Percentiles rank a stretch among this genome's conserved stretches.
Evolutionary conservation across 1,139 yeast genomes (phyloP).

Genomic region (Kodamaea sp.): DNA sequence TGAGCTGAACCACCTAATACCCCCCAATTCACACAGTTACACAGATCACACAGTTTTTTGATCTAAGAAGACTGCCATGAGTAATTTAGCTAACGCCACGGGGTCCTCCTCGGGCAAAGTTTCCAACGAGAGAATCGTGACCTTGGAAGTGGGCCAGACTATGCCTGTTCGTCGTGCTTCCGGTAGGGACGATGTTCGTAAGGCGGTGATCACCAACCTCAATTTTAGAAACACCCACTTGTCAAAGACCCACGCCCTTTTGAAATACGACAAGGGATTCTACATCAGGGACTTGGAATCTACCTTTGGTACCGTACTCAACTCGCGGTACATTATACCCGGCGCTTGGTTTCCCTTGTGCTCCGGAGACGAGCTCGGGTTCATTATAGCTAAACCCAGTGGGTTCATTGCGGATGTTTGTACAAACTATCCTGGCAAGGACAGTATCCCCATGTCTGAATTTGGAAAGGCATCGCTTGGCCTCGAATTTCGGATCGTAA

Average conservation of each 20-base stretch:
- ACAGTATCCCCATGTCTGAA: constrained; percentile 21
- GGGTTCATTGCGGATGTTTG: constrained; percentile 19
- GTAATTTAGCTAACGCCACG: too few relatives aligned
- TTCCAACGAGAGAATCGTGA: constrained; percentile 20
- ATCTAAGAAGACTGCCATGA: too few relatives aligned
- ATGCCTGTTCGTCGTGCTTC: constrained; percentile 31
- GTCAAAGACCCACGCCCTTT: constrained; percentile 34
- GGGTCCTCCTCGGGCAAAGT: too few relatives aligned
- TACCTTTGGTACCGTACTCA: constrained; percentile 44
- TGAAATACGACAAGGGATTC: constrained; percentile 21
- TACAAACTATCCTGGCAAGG: constrained; percentile 10
- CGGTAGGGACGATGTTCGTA: constrained; percentile 23
- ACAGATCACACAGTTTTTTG: too few relatives aligned
- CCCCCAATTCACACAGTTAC: too few relatives aligned
- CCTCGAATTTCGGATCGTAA: constrained; percentile 22
- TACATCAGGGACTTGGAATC: constrained; percentile 33
- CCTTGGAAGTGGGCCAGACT: constrained; percentile 18
- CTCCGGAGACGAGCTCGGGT: constrained; percentile 31
- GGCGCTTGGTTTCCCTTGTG: constrained; percentile 19
- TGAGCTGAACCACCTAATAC: too few relatives aligned
- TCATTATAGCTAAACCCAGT: constrained; percentile 35
- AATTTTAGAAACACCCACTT: constrained; percentile 34
- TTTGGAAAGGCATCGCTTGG: constrained; percentile 29
- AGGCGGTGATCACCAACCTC: constrained; percentile 29
- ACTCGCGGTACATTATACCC: constrained; percentile 27